Percentiles rank a stretch among this genome's conserved stretches.
phyloP scores from a whole-genome alignment of 2,329 filamentous ascomycete genomes.

The Exophiala mesophila region DNA sequence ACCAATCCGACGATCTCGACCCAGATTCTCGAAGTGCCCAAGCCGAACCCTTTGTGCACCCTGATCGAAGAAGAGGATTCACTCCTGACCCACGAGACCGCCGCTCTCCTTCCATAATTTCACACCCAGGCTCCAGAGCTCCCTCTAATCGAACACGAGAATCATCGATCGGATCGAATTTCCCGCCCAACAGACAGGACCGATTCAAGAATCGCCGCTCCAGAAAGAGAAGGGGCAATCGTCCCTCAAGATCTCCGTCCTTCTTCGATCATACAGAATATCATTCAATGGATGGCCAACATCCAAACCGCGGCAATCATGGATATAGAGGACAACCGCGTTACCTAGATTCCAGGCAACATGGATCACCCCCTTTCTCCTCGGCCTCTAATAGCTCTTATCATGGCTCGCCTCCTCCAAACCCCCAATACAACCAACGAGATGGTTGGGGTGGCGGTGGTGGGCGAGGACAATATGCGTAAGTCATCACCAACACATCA shows the following conservation, averaged over 20 bases:
- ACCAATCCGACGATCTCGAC: conserved; percentile 21
- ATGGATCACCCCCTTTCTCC: conserved; percentile 56
- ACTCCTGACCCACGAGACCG: conserved; percentile 29
- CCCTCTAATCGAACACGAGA: conserved; percentile 11
- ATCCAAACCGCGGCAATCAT: conserved; percentile 31
- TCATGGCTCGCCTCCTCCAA: conserved; percentile 57
- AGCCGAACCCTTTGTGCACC: conserved; percentile 1
- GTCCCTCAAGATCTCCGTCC: conserved; percentile 17
- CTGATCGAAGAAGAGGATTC: conserved; percentile 22
- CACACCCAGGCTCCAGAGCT: conserved; percentile 10
- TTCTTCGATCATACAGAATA: conserved; percentile 31
- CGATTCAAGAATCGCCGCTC: not conserved
- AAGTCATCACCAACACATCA: conserved; percentile 29
- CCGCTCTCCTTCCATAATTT: conserved; percentile 14
- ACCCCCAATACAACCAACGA: conserved; percentile 53
- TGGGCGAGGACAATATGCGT: conserved; percentile 45
- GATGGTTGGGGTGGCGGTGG: conserved; percentile 49
- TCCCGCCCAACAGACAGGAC: conserved; percentile 3
- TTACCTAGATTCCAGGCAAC: conserved; percentile 40
- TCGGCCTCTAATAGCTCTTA: conserved; percentile 49
- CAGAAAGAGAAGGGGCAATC: conserved; percentile 4
- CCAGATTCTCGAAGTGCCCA: conserved; percentile 23
- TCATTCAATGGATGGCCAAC: conserved; percentile 31
- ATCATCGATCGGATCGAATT: conserved; percentile 13
- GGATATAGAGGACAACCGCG: conserved; percentile 35